These are phyloP conservation scores for Noccaea caerulescens DNA, from an alignment of 345 rosid species.

Conservation along the genomic window DNA sequence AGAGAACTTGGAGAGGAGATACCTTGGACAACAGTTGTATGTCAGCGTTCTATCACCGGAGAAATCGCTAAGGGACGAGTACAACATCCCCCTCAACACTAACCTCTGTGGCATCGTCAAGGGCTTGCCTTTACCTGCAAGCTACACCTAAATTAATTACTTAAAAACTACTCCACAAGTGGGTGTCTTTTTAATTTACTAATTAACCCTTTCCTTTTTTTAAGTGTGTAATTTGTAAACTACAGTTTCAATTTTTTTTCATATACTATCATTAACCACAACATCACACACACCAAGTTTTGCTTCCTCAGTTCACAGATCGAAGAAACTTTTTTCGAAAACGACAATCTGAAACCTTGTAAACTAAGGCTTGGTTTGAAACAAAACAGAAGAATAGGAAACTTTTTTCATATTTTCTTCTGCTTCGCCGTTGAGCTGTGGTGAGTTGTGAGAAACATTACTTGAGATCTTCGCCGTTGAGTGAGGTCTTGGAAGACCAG, in stretches of 20 bases:
- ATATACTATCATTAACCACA: conserved; percentile 16
- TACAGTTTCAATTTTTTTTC: conserved; percentile 2
- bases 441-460: too few species aligned
- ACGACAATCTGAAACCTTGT: too few species aligned
- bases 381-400: background rate
- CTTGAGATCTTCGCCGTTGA: too few species aligned
- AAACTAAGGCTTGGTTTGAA: background rate
- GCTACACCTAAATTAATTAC: conserved; percentile 46
- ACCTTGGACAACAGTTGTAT: conserved; percentile 76
- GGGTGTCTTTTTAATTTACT: conserved; percentile 23
- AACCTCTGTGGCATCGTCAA: conserved; percentile 63
- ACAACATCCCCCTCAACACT: conserved; percentile 67
- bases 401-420: too few species aligned
- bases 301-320: conserved; percentile 10
- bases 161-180: background rate
- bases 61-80: conserved; percentile 78
- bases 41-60: conserved; percentile 64
- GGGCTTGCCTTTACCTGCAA: conserved; percentile 60
- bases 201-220: conserved; percentile 38
- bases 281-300: conserved; percentile 9
- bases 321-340: background rate
- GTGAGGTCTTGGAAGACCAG: too few species aligned
- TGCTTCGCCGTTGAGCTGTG: too few species aligned
- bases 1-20: conserved; percentile 59
- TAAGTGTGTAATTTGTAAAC: conserved; percentile 31